Evolutionary conservation across 2,329 filamentous ascomycete genomes (phyloP).

Genomic region (Ophiognomonia clavigignenti-juglandacearum): DNA sequence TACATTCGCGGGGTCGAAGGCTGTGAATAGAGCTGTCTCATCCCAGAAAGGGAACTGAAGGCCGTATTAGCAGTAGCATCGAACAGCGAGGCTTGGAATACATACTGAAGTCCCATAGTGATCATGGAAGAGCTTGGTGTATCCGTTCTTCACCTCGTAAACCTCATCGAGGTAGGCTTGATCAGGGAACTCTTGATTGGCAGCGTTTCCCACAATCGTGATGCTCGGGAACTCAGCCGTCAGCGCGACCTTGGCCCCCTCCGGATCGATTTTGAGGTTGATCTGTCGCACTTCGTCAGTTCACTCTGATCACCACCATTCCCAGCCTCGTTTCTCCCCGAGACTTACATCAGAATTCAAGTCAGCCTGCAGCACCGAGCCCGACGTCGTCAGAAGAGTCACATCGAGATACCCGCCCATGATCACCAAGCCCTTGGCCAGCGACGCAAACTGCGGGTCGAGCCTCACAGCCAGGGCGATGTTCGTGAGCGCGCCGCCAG

Average conservation of each 20-base stretch:
- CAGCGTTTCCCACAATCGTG: slow-evolving; percentile 33
- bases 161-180: slow-evolving; percentile 25
- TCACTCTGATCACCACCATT: neutral
- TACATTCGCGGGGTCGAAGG: slow-evolving; percentile 17
- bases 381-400: slow-evolving; percentile 28
- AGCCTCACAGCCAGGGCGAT: slow-evolving; percentile 41
- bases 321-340: neutral
- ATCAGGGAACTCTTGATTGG: slow-evolving; percentile 39
- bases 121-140: slow-evolving; percentile 16
- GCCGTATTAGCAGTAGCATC: neutral
- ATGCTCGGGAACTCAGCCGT: slow-evolving; percentile 42
- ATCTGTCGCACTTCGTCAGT: slow-evolving; percentile 27
- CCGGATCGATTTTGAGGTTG: slow-evolving; percentile 47
- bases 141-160: slow-evolving; percentile 17
- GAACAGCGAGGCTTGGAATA: neutral
- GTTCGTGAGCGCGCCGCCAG: slow-evolving; percentile 42
- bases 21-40: slow-evolving; percentile 19
- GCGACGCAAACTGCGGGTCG: slow-evolving; percentile 39
- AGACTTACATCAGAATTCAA: slow-evolving; percentile 22
- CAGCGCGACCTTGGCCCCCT: slow-evolving; percentile 43
- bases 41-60: slow-evolving; percentile 21
- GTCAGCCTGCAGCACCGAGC: slow-evolving; percentile 19
- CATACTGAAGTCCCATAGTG: slow-evolving; percentile 10
- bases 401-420: slow-evolving; percentile 47
- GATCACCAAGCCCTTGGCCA: slow-evolving; percentile 40